These are phyloP conservation scores for Musa beccarii DNA, from an alignment of 176 grass and related monocot species.

Conservation along the genomic window DNA sequence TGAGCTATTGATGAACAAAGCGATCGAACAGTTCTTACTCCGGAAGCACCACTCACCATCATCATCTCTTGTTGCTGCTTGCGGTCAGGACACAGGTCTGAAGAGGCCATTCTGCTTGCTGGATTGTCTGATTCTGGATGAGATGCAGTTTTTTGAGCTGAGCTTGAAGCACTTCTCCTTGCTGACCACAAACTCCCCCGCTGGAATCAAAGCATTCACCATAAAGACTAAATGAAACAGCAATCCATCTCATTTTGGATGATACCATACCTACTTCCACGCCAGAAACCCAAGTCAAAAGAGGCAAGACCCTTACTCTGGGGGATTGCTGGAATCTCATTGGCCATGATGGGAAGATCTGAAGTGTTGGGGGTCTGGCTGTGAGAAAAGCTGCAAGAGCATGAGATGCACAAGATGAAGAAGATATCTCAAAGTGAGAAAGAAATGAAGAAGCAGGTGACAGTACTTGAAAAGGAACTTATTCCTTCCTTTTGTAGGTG, in stretches of 20 bases:
- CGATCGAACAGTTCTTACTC: conserved; percentile 42
- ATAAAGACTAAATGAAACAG: background rate
- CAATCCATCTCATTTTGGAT: background rate
- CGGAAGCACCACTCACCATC: conserved; percentile 38
- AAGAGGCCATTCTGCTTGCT: conserved; percentile 40
- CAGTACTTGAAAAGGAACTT: conserved; percentile 10
- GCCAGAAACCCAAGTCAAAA: conserved; percentile 10
- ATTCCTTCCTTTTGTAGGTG: conserved; percentile 3
- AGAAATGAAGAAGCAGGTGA: conserved; percentile 5
- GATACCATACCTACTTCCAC: background rate
- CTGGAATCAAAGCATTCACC: conserved; percentile 32
- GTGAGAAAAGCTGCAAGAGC: conserved; percentile 7
- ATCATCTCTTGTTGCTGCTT: conserved; percentile 43
- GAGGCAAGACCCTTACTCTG: conserved; percentile 15
- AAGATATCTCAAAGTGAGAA: background rate
- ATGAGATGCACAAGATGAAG: background rate
- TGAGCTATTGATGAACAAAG: background rate
- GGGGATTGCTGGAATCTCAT: conserved; percentile 16
- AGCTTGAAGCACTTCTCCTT: conserved; percentile 79
- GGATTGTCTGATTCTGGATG: conserved; percentile 61
- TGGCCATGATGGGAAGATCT: conserved; percentile 27
- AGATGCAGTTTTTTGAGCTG: conserved; percentile 68
- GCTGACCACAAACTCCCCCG: conserved; percentile 76
- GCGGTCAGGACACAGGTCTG: conserved; percentile 21
- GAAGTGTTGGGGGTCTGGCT: conserved; percentile 4